These are phyloP conservation scores for Lithohypha guttulata DNA, from an alignment of 2,329 filamentous ascomycete species.

Conservation along the genomic window DNA sequence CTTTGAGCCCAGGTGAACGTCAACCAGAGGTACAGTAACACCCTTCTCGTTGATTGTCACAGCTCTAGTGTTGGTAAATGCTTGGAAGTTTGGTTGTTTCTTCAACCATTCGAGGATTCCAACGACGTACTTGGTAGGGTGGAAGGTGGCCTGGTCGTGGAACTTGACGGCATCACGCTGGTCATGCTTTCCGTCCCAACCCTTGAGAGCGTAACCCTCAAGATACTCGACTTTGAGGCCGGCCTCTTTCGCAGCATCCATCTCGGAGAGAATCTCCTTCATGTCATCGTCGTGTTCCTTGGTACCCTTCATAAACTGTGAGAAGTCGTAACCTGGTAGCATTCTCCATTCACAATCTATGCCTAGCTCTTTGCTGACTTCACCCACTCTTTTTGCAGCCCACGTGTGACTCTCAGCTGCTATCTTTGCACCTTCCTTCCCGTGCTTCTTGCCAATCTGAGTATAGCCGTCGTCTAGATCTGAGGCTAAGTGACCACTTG, in stretches of 20 bases:
- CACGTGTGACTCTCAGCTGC: conserved; percentile 46
- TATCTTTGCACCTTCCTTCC: conserved; percentile 36
- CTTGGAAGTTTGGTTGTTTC: conserved; percentile 42
- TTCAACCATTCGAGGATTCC: conserved; percentile 43
- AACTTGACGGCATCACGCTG: conserved; percentile 43
- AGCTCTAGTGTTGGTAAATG: conserved; percentile 43
- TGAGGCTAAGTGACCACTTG: conserved; percentile 44
- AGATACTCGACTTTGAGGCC: conserved; percentile 33
- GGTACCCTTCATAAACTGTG: conserved; percentile 36
- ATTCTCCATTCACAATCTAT: conserved; percentile 48
- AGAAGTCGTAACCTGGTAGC: conserved; percentile 41
- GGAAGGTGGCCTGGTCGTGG: conserved; percentile 43
- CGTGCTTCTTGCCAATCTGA: conserved; percentile 43
- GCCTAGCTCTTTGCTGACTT: conserved; percentile 38
- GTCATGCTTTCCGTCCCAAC: conserved; percentile 42
- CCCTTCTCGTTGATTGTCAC: conserved; percentile 40
- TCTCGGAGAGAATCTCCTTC: conserved; percentile 37
- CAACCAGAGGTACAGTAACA: conserved; percentile 26
- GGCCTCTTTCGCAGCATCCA: conserved; percentile 33
- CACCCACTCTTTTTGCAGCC: conserved; percentile 42
- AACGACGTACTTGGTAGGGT: conserved; percentile 46
- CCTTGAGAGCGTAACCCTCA: conserved; percentile 38
- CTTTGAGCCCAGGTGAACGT: conserved; percentile 35
- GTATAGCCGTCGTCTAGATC: conserved; percentile 45
- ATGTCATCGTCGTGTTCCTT: conserved; percentile 38